Conservation (phyloP, 2,329 filamentous ascomycete species). For the Hymenoscyphus scutula region DNA sequence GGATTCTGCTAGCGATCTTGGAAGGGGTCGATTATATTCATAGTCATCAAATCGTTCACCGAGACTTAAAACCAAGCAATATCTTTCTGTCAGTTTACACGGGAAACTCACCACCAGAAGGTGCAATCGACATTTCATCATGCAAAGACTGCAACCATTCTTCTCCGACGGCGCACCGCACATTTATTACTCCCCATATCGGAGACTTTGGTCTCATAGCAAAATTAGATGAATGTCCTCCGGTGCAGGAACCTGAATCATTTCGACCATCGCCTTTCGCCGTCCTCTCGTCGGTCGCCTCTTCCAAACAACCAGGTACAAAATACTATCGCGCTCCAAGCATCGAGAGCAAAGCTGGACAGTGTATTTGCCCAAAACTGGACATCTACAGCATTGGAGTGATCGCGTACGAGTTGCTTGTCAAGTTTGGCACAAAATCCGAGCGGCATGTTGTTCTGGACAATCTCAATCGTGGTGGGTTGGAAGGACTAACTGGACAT, state of each 20-base stretch:
- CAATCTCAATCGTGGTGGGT: conserved; percentile 35
- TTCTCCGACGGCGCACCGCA: conserved; percentile 25
- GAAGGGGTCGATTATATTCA: conserved; percentile 66
- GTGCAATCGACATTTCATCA: conserved; percentile 44
- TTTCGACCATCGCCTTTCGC: conserved; percentile 12
- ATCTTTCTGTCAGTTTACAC: conserved; percentile 57
- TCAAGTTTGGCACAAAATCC: conserved; percentile 50
- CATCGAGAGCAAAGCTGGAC: neutral
- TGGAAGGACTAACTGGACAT: conserved; percentile 27
- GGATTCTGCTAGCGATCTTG: conserved; percentile 57
- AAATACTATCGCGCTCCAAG: conserved; percentile 55
- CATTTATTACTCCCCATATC: conserved; percentile 57
- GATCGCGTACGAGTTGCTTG: conserved; percentile 60
- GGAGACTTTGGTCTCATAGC: conserved; percentile 67
- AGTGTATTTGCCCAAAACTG: conserved; percentile 11
- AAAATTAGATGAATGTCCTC: conserved; percentile 35
- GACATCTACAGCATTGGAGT: conserved; percentile 61
- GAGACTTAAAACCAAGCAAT: conserved; percentile 67
- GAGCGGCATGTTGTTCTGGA: conserved; percentile 45
- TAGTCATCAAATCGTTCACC: conserved; percentile 57
- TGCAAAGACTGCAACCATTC: conserved; percentile 41
- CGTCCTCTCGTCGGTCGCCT: conserved; percentile 22
- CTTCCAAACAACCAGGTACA: conserved; percentile 52
- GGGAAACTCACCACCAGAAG: conserved; percentile 37
- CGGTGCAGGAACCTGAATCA: neutral